Conservation (phyloP, 345 rosid species). For the Rhizophora apiculata region DNA sequence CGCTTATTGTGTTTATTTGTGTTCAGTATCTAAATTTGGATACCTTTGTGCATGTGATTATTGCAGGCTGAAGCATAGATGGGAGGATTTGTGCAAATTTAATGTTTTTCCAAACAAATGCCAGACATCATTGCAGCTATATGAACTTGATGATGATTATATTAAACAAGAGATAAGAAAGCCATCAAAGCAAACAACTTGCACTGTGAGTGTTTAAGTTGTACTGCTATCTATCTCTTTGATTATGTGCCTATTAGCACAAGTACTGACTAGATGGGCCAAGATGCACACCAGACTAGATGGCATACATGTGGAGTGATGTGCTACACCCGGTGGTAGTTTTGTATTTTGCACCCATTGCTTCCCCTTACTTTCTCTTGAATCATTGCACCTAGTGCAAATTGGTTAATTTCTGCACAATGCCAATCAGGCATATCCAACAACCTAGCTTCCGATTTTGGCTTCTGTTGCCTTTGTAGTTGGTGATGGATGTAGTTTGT, state of each 20-base stretch:
- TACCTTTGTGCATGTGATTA: not conserved
- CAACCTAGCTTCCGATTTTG: too few species aligned
- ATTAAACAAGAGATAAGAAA: slow-evolving; percentile 84
- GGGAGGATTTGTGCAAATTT: slow-evolving; percentile 86
- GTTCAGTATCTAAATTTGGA: not conserved
- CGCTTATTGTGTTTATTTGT: not conserved
- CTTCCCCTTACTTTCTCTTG: too few species aligned
- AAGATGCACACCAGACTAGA: not conserved
- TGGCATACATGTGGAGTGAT: not conserved
- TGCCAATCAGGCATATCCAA: too few species aligned
- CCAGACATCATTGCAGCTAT: slow-evolving; percentile 71
- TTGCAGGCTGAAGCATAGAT: slow-evolving; percentile 55
- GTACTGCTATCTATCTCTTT: not conserved
- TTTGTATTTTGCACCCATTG: too few species aligned
- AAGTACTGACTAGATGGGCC: not conserved
- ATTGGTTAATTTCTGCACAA: too few species aligned
- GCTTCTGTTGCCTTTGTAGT: too few species aligned
- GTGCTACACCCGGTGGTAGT: too few species aligned
- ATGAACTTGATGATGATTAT: slow-evolving; percentile 83
- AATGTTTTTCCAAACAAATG: slow-evolving; percentile 71
- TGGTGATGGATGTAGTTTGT: too few species aligned
- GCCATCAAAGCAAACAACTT: slow-evolving; percentile 59
- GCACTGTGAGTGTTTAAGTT: slow-evolving; percentile 53
- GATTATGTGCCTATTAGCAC: not conserved
- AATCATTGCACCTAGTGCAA: too few species aligned